Evolutionary conservation across 345 rosid genomes (phyloP).

Genomic region (Microthlaspi erraticum): DNA sequence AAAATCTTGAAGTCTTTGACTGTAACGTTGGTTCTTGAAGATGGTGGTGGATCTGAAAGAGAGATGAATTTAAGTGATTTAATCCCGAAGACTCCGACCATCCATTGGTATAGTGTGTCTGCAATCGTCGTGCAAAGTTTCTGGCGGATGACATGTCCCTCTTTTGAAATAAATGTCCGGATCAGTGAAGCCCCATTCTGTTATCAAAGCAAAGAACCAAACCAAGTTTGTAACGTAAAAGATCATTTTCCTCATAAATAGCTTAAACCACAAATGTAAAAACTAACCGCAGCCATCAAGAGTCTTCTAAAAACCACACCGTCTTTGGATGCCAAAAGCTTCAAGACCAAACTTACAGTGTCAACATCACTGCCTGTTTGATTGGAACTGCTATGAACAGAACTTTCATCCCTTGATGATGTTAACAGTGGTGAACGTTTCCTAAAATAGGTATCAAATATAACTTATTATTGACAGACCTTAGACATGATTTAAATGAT

Average conservation of each 20-base stretch:
- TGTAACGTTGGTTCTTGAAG: constrained; percentile 50
- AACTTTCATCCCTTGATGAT: constrained; percentile 50
- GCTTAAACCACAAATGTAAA: constrained; percentile 21
- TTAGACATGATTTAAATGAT: constrained; percentile 1
- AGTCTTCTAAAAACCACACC: constrained; percentile 85
- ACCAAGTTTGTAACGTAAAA: background rate
- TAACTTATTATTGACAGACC: constrained; percentile 11
- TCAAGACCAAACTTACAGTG: constrained; percentile 58
- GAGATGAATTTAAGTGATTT: constrained; percentile 32
- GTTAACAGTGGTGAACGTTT: constrained; percentile 47
- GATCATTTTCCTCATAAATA: background rate
- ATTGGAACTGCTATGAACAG: constrained; percentile 45
- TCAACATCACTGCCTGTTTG: constrained; percentile 51
- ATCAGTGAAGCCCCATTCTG: constrained; percentile 88
- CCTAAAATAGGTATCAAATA: constrained; percentile 50
- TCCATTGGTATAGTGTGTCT: constrained; percentile 59
- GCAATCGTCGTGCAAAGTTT: constrained; percentile 64
- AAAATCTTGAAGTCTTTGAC: constrained; percentile 52
- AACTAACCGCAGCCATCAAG: constrained; percentile 88
- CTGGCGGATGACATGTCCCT: constrained; percentile 62
- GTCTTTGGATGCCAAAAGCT: constrained; percentile 74
- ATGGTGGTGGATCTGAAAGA: constrained; percentile 47
- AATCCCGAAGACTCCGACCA: constrained; percentile 48
- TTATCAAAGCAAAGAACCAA: constrained; percentile 37
- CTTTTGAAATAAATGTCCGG: constrained; percentile 72